Evolutionary conservation across 2,329 filamentous ascomycete genomes (phyloP), one percentile per base, ranked within the genome.

Genomic region (Colletotrichum sansevieriae): DNA sequence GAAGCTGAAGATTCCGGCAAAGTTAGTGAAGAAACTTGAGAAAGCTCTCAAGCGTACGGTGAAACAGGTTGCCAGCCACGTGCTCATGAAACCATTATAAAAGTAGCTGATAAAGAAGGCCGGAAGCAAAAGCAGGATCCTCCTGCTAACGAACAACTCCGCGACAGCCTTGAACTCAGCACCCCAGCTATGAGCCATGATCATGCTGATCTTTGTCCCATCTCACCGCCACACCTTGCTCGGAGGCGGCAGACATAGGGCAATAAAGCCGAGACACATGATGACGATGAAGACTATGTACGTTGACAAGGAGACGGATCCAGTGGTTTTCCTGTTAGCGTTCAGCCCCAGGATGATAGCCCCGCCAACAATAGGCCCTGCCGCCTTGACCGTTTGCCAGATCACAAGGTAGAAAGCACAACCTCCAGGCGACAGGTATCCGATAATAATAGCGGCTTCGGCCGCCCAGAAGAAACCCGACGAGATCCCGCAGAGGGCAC

Each of bases 281-380:
- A 93, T 77, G 0, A 86, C 88, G 63, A 92, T 91, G 73, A 93
- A 92, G 8, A 90, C 79, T 9, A 90, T 78, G 72, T 88, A 92
- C 0, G 92, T 90, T 0, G 84, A 84, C 70, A 91, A 92, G 0
- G 87, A 90, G 0, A 92, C 88, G 51, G 87, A 85, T 0, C 90
- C 90, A 0, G 85, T 85, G 39, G 84, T 75, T 63, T 83, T 82
- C 0, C 83, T 79, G 56, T 88, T 74, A 0, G 82, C 82, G 71
- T 92, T 92, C 8, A 92, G 77, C 0, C 88, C 88, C 1, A 92
- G 77, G 55, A 90, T 91, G 72, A 92, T 88, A 0, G 89, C 88
- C 6, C 90, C 90, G 1, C 90, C 90, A 0, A 92, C 75, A 11
- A 90, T 64, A 11, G 61, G 61, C 11, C 61, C 61, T n/a, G 61